These are phyloP conservation scores for Trichophyton benhamiae DNA, from an alignment of 2,329 filamentous ascomycete genomes.

Conservation along the genomic window DNA sequence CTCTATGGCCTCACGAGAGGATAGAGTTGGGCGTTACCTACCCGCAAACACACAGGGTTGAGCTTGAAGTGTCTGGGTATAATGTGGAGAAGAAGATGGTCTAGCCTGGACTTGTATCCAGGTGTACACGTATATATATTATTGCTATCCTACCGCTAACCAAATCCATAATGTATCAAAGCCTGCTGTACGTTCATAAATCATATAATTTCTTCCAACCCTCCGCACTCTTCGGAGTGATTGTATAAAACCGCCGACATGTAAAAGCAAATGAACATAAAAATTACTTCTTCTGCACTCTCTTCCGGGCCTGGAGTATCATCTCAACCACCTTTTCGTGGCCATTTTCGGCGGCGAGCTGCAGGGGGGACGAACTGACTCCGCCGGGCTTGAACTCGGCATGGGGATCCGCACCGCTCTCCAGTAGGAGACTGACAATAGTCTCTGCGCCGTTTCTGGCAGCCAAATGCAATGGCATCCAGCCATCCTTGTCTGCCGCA, in stretches of 20 bases:
- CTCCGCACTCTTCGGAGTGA: too few relatives aligned
- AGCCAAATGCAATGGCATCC: conserved; percentile 6
- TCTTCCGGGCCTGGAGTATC: neutral
- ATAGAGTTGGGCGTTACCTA: conserved; percentile 29
- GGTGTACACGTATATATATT: neutral
- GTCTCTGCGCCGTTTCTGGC: neutral
- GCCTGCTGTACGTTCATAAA: neutral
- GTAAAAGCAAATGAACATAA: neutral
- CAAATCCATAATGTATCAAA: neutral
- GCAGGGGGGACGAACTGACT: neutral
- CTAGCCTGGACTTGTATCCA: too few relatives aligned
- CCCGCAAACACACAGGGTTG: conserved; percentile 1
- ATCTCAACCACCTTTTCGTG: conserved; percentile 5
- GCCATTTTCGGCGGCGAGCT: conserved; percentile 1
- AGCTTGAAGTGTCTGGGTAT: conserved; percentile 6
- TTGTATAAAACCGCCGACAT: too few relatives aligned
- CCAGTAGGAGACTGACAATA: neutral
- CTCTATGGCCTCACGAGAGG: conserved; percentile 46
- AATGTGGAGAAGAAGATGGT: conserved; percentile 6
- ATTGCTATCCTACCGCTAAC: neutral
- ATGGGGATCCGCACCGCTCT: conserved; percentile 3
- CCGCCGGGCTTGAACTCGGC: neutral
- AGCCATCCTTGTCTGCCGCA: conserved; percentile 4
- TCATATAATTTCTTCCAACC: neutral
- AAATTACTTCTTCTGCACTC: neutral